These are phyloP conservation scores for Nakazawaea anatomiae DNA, from an alignment of 805 yeast species.

Conservation along the genomic window DNA sequence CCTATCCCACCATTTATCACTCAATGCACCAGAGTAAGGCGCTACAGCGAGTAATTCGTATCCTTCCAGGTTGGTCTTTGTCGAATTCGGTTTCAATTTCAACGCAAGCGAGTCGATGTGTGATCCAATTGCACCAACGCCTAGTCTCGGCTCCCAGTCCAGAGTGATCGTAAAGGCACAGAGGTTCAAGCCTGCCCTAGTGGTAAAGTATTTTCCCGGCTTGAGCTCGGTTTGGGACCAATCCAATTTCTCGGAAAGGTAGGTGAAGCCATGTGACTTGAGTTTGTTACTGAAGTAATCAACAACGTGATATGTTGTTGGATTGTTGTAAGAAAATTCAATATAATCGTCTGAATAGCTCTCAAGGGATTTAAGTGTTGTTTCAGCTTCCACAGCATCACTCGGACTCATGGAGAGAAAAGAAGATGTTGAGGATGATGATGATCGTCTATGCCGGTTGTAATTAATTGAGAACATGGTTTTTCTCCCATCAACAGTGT, in stretches of 20 bases:
- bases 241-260: slow-evolving; percentile 54
- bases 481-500: not conserved
- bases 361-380: not conserved
- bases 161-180: slow-evolving; percentile 67
- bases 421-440: not conserved
- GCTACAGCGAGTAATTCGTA: slow-evolving; percentile 78
- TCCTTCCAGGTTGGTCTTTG: slow-evolving; percentile 60
- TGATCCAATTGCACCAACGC: slow-evolving; percentile 65
- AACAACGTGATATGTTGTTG: slow-evolving; percentile 79
- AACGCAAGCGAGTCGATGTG: slow-evolving; percentile 71
- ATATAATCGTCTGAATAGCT: slow-evolving; percentile 40
- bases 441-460: not conserved
- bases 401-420: not conserved
- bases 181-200: slow-evolving; percentile 61
- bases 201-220: slow-evolving; percentile 58
- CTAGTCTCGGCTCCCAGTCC: slow-evolving; percentile 56
- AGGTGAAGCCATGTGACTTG: slow-evolving; percentile 54
- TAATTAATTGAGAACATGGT: not conserved
- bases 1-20: slow-evolving; percentile 72
- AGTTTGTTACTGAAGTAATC: slow-evolving; percentile 41
- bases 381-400: not conserved
- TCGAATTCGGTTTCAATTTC: slow-evolving; percentile 66
- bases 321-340: slow-evolving; percentile 63
- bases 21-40: slow-evolving; percentile 71
- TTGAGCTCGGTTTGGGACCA: slow-evolving; percentile 36